Conservation (phyloP, 441 rosid species). For the Gossypium aridum region DNA sequence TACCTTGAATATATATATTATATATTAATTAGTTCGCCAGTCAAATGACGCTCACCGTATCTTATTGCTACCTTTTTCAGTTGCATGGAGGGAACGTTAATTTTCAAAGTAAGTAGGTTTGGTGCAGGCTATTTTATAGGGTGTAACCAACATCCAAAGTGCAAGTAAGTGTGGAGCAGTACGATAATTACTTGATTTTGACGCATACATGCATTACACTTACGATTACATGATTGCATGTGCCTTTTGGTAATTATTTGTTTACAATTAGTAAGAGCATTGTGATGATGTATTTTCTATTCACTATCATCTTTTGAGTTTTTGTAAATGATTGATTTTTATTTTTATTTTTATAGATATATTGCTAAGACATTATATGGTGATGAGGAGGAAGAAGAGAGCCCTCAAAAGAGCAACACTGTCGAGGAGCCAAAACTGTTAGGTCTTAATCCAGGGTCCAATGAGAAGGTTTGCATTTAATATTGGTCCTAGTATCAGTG, state of each 20-base stretch:
- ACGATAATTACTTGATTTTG: slow-evolving; percentile 13
- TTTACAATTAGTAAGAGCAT: not conserved
- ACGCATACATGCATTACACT: not conserved
- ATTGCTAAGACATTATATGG: slow-evolving; percentile 80
- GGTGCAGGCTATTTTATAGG: slow-evolving; percentile 94
- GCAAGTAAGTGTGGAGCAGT: slow-evolving; percentile 71
- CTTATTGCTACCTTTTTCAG: slow-evolving; percentile 42
- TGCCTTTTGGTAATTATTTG: not conserved
- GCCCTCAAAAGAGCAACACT: slow-evolving; percentile 29
- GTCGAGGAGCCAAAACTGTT: slow-evolving; percentile 80
- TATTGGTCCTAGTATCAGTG: slow-evolving; percentile 8
- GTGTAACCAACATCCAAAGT: slow-evolving; percentile 84
- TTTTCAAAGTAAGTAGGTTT: slow-evolving; percentile 78
- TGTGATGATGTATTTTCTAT: not conserved
- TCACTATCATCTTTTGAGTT: slow-evolving; percentile 14
- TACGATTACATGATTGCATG: not conserved
- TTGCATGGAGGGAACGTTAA: slow-evolving; percentile 79
- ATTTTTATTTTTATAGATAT: slow-evolving; percentile 39
- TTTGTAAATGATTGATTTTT: not conserved
- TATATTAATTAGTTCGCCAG: not conserved
- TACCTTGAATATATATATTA: not conserved
- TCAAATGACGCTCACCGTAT: not conserved
- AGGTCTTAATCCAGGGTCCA: slow-evolving; percentile 77
- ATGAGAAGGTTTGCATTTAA: slow-evolving; percentile 68
- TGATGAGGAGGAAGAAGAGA: slow-evolving; percentile 56